Percentiles rank a stretch among this genome's conserved stretches.
These are phyloP conservation scores for Penicillium flavigenum DNA, from an alignment of 495 filamentous ascomycete species.

Conservation along the genomic window DNA sequence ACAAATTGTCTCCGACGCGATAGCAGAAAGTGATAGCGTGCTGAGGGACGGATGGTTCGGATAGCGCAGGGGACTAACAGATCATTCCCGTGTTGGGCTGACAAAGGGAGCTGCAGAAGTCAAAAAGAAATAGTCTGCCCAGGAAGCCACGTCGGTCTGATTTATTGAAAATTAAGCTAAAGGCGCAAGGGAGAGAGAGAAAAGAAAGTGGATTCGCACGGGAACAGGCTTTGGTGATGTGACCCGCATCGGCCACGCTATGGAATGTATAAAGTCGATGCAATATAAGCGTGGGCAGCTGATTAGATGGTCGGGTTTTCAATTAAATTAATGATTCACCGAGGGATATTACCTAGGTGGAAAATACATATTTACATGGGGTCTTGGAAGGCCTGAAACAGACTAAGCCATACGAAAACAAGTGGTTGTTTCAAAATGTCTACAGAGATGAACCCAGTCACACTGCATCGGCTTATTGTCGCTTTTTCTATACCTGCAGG, in stretches of 20 bases:
- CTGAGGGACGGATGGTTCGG: constrained; percentile 28
- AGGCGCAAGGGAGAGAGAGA: constrained; percentile 3
- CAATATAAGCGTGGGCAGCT: constrained; percentile 7
- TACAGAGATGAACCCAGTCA: constrained; percentile 10
- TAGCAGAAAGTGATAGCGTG: constrained; percentile 18
- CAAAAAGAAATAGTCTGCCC: not conserved
- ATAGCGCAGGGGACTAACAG: constrained; percentile 23
- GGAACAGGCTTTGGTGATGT: constrained; percentile 7
- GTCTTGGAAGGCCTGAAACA: constrained; percentile 5
- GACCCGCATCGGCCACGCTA: constrained; percentile 21
- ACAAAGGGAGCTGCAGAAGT: constrained; percentile 9
- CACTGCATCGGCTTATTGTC: not conserved
- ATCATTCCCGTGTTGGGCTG: constrained; percentile 27
- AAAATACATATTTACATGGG: not conserved
- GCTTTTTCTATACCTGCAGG: not conserved
- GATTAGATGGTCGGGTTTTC: constrained; percentile 9
- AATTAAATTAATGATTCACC: not conserved
- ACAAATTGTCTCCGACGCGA: constrained; percentile 7
- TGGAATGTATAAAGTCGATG: constrained; percentile 19
- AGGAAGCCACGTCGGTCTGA: constrained; percentile 19
- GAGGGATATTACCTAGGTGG: not conserved
- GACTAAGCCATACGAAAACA: constrained; percentile 5
- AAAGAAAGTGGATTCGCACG: constrained; percentile 17
- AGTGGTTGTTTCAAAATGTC: constrained; percentile 5
- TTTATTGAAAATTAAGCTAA: constrained; percentile 8